phyloP scores from a whole-genome alignment of 2,329 filamentous ascomycete species.

The Colletotrichum tabaci region DNA sequence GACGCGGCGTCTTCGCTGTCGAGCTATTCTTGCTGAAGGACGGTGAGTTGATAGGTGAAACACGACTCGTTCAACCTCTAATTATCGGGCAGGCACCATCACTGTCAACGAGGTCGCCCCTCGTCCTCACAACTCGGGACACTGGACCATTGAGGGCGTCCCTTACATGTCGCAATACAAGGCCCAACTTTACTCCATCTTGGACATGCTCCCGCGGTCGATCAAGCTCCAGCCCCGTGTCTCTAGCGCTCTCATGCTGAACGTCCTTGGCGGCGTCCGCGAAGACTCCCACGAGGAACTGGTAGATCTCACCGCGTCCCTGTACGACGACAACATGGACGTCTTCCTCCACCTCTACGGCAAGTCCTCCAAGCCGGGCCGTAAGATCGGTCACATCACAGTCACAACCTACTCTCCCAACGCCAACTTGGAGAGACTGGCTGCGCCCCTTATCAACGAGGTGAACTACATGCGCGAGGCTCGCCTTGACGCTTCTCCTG shows the following conservation, averaged over 20 bases:
- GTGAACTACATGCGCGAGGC: conserved; percentile 73
- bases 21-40: conserved; percentile 92
- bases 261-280: conserved; percentile 80
- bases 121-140: conserved; percentile 85
- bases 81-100: conserved; percentile 64
- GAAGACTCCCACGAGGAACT: conserved; percentile 73
- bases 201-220: conserved; percentile 73
- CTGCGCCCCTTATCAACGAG: conserved; percentile 78
- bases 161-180: conserved; percentile 91
- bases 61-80: conserved; percentile 8
- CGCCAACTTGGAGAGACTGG: conserved; percentile 71
- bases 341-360: conserved; percentile 88
- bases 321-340: conserved; percentile 62
- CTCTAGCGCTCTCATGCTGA: conserved; percentile 81
- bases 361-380: conserved; percentile 87
- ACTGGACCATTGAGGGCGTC: conserved; percentile 95
- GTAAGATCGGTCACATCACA: conserved; percentile 97
- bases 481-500: conserved; percentile 60
- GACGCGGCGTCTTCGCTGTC: conserved; percentile 94
- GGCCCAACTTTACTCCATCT: conserved; percentile 88
- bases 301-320: conserved; percentile 60
- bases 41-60: conserved; percentile 56
- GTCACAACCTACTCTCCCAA: conserved; percentile 78
- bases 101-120: conserved; percentile 91
- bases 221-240: conserved; percentile 70